Base-by-base conservation (phyloP, 1,284 basidiomycete species). In the Naganishia sp. region DNA sequence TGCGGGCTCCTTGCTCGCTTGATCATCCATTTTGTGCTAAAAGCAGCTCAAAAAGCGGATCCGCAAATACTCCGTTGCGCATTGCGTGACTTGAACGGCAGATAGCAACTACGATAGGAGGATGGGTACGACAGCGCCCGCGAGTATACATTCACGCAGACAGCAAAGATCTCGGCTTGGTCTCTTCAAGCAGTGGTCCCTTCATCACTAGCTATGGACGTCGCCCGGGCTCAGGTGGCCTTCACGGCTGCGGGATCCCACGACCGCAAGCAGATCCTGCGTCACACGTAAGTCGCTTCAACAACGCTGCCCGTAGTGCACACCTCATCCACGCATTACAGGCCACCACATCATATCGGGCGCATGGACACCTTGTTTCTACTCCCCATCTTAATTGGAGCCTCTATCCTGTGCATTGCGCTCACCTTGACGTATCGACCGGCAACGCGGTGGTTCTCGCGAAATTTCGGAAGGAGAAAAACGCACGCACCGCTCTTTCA, bases 341-440 rank as follows among this genome's bases (percentile, higher is more conserved):
- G 65, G 11, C 67, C 67, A 9, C 64, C 63, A 3, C 59, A 64
- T 15, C 50, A 57, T n/a, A 63, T 69, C n/a, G 68, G 68, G 11
- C 53, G 60, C 21, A n/a, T 69, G 54, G 68, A 79, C 59, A 75
- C 73, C 23, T 73, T 80, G 18, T 76, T 76, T 60, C 70, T 78
- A 56, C 72, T 79, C 4, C 79, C 79, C 15, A 65, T 77, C 44
- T 66, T 77, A 46, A 75, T 75, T 13, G 54, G 69, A 39, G 44
- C 72, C 33, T 79, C 78, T 2, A 53, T 75, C 9, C 21, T 69
- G 43, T 61, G 73, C 44, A 75, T 75, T 49, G 67, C 73, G 44
- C 67, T 74, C 46, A 73, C 70, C 11, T 71, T 72, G 44, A 53
- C 71, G n/a, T 36, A 77, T 23, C 74, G 74, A 3, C 67, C 67